Conservation (phyloP, 139 green algal species). For the Monoraphidium neglectum region DNA sequence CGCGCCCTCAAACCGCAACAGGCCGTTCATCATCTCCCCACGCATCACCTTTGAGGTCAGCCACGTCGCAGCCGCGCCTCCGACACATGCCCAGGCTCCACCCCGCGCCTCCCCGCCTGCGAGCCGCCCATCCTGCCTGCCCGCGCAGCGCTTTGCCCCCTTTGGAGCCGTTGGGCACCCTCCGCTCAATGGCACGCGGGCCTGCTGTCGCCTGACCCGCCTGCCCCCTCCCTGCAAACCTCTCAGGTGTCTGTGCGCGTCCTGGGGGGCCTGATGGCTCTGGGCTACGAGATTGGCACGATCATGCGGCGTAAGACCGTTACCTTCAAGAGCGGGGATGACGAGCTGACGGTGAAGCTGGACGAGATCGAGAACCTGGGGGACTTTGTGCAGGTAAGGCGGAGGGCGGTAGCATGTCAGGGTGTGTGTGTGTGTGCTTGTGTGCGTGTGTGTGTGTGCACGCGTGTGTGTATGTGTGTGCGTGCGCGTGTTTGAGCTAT, state of each 20-base stretch:
- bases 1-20: too few relatives aligned
- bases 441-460: constrained; percentile 10
- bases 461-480: background rate
- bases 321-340: constrained; percentile 38
- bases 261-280: constrained; percentile 95
- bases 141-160: too few relatives aligned
- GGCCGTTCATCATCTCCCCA: too few relatives aligned
- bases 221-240: background rate
- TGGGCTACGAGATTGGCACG: constrained; percentile 95
- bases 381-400: constrained; percentile 60
- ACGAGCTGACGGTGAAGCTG: constrained; percentile 76
- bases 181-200: background rate
- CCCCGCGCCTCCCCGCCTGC: too few relatives aligned
- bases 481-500: background rate
- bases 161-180: background rate
- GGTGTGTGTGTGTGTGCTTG: too few relatives aligned
- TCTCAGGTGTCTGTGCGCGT: constrained; percentile 89
- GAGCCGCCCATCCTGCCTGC: too few relatives aligned
- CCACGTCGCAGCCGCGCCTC: too few relatives aligned
- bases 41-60: too few relatives aligned
- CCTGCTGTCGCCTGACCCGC: background rate
- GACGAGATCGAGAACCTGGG: constrained; percentile 78
- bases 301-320: constrained; percentile 94
- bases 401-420: too few relatives aligned
- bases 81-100: too few relatives aligned